Evolutionary conservation across 495 filamentous ascomycete species (phyloP).

Genomic region (Aspergillus panamensis): DNA sequence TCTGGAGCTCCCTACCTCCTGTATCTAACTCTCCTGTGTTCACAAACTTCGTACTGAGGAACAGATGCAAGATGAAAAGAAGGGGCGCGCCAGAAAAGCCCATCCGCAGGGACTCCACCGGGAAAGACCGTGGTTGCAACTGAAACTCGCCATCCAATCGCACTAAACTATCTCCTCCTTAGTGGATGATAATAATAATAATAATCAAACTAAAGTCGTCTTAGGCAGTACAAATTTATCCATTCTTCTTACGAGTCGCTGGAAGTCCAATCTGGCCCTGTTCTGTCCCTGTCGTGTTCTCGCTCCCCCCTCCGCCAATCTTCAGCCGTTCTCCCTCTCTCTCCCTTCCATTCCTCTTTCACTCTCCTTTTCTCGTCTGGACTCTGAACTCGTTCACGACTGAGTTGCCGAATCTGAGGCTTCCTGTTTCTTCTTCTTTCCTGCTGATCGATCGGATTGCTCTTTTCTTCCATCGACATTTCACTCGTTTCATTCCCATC

Average conservation of each 20-base stretch:
- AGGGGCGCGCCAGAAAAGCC: neutral
- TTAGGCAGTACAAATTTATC: neutral
- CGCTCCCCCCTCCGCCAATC: neutral
- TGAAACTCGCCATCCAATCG: constrained; percentile 13
- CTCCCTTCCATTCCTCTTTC: constrained; percentile 22
- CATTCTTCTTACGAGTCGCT: neutral
- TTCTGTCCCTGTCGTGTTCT: constrained; percentile 6
- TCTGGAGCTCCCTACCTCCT: neutral
- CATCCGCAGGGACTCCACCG: neutral
- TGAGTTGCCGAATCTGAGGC: neutral
- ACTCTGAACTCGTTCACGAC: constrained; percentile 23
- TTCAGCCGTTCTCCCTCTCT: constrained; percentile 15
- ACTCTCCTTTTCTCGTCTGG: constrained; percentile 18
- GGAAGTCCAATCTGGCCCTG: neutral
- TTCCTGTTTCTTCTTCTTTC: constrained; percentile 26
- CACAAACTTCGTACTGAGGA: no score
- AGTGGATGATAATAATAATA: constrained; percentile 3
- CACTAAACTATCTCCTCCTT: neutral
- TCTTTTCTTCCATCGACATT: constrained; percentile 14
- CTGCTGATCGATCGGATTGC: constrained; percentile 9
- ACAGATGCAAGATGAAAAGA: neutral
- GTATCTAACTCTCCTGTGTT: neutral
- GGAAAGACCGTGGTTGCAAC: constrained; percentile 3
- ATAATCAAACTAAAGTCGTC: neutral
- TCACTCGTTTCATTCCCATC: constrained; percentile 15